These are phyloP conservation scores for Gnomoniopsis smithogilvyi DNA, from an alignment of 2,329 filamentous ascomycete genomes.

Conservation along the genomic window DNA sequence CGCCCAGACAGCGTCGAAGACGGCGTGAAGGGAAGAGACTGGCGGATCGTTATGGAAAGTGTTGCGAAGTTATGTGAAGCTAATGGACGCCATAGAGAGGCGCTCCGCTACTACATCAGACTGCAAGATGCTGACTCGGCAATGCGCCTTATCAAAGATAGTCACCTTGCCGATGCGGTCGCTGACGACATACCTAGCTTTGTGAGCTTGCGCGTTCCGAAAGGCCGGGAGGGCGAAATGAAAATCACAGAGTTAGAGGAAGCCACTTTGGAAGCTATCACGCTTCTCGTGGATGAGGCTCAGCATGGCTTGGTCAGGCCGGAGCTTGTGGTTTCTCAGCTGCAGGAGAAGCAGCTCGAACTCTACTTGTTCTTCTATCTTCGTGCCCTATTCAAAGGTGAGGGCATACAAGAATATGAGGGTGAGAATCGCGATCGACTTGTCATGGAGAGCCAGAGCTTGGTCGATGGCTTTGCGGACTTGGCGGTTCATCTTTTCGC, in stretches of 20 bases:
- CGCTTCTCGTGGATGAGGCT: constrained; percentile 84
- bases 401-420: constrained; percentile 55
- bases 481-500: constrained; percentile 84
- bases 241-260: constrained; percentile 70
- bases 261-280: constrained; percentile 77
- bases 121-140: constrained; percentile 89
- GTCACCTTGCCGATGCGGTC: constrained; percentile 85
- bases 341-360: constrained; percentile 63
- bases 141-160: constrained; percentile 80
- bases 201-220: constrained; percentile 79
- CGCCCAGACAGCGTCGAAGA: constrained; percentile 73
- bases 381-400: constrained; percentile 77
- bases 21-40: constrained; percentile 72
- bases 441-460: constrained; percentile 56
- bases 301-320: constrained; percentile 83
- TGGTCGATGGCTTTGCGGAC: constrained; percentile 86
- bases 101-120: constrained; percentile 82
- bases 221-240: constrained; percentile 64
- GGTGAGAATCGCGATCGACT: constrained; percentile 55
- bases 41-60: constrained; percentile 84
- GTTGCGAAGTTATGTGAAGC: constrained; percentile 83
- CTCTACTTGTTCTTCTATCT: constrained; percentile 92
- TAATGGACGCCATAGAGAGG: constrained; percentile 76
- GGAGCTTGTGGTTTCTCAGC: constrained; percentile 72
- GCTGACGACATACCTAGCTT: constrained; percentile 88